Conservation (phyloP, 108 stramenopile genomes). For the Cyclostephanos invisitatus region DNA sequence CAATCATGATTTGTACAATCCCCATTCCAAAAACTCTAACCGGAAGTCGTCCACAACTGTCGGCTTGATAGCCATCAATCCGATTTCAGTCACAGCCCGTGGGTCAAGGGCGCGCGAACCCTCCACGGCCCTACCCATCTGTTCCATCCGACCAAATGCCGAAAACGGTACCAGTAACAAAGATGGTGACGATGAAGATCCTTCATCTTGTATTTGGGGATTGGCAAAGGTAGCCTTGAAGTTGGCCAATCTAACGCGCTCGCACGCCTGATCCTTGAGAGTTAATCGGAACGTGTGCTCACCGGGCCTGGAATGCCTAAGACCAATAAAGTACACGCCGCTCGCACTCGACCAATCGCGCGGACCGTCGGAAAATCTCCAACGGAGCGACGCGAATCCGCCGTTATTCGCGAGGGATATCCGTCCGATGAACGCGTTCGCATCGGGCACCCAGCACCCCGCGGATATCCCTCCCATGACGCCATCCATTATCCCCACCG, state of each 20-base stretch:
- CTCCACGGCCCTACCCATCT: constrained; percentile 48
- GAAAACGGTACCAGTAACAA: constrained; percentile 47
- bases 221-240: constrained; percentile 61
- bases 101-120: constrained; percentile 51
- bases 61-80: constrained; percentile 63
- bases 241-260: constrained; percentile 48
- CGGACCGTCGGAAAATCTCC: constrained; percentile 39
- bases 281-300: constrained; percentile 57
- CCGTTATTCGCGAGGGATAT: constrained; percentile 60
- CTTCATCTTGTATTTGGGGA: constrained; percentile 26
- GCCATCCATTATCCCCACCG: constrained; percentile 52
- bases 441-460: constrained; percentile 38
- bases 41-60: constrained; percentile 60
- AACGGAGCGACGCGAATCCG: constrained; percentile 58
- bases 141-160: constrained; percentile 53
- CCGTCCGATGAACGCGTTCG: constrained; percentile 46
- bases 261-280: constrained; percentile 54
- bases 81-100: constrained; percentile 51
- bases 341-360: constrained; percentile 58
- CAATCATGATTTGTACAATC: constrained; percentile 38
- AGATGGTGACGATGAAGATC: neutral
- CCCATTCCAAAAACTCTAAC: constrained; percentile 53
- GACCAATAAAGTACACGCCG: constrained; percentile 49
- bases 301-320: constrained; percentile 40
- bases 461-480: constrained; percentile 58